Base-by-base conservation (phyloP, 2,329 filamentous ascomycete species). In the Orbilia brochopaga region DNA sequence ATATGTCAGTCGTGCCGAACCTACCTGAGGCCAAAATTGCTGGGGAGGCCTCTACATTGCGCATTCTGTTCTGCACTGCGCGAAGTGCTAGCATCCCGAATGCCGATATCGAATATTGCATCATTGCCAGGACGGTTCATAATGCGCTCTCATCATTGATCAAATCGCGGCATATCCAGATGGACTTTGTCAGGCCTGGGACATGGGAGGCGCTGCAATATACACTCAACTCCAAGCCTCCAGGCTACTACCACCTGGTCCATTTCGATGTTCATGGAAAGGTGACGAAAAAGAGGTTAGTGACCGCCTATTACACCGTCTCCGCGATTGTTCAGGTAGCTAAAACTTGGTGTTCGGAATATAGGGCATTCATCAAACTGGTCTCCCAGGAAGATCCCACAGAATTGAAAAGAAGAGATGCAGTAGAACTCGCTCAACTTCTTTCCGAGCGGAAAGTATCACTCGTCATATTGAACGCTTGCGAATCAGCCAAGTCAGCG, bases 341-440 rank as follows among this genome's bases (percentile, higher is more conserved):
- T n/a, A n/a, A n/a, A n/a, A n/a, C n/a, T 32, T 32, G 4, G 27
- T 32, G 37, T 42, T 15, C n/a, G n/a, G 13, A 17, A 15, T 17
- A 15, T 42, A 42, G 37, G 37, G 37, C 37, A 15, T 42, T 42
- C n/a, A 42, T 42, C 37, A 42, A 42, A 17, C 37, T 42, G n/a
- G 37, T 42, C 37, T 42, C 37, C 37, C n/a, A 13, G 4, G 37
- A 42, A 15, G 37, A 42, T 42, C 37, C 37, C 15, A 42, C 37
- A 15, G 37, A 42, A 13, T 15, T 42, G 4, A 13, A 42, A 15
- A 42, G 37, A 42, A 4, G 37, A 42, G 37, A 42, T 17, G 37
- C 37, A 5, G 37, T 42, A 42, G 37, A 42, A 13, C 37, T 42
- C 15, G 37, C 37, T 42, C 37, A 17, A 6, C n/a, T 42, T 3